Conservation (phyloP, 805 yeast genomes). For the Millerozyma miso region DNA sequence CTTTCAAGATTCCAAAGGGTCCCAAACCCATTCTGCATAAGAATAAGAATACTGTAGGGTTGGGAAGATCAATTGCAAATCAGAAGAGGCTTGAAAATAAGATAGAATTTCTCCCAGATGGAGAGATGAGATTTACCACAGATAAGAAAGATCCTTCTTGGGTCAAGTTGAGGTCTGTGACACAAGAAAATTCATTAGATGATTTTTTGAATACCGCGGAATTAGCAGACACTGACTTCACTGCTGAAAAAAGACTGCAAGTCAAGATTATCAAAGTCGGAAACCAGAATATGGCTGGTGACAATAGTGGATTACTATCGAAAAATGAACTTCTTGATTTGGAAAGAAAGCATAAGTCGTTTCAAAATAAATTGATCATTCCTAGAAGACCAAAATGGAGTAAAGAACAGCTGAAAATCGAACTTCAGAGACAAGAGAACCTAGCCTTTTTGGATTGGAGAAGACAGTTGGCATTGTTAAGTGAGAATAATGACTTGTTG, state of each 20-base stretch:
- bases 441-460: slow-evolving; percentile 94
- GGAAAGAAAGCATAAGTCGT: slow-evolving; percentile 59
- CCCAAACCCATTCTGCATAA: slow-evolving; percentile 86
- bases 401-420: slow-evolving; percentile 60
- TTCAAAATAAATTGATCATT: slow-evolving; percentile 69
- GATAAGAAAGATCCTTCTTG: slow-evolving; percentile 79
- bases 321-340: slow-evolving; percentile 62
- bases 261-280: slow-evolving; percentile 82
- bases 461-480: slow-evolving; percentile 77
- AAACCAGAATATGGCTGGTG: slow-evolving; percentile 35
- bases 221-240: slow-evolving; percentile 91
- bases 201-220: slow-evolving; percentile 95
- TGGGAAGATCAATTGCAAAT: slow-evolving; percentile 80
- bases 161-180: slow-evolving; percentile 89
- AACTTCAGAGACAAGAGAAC: slow-evolving; percentile 82
- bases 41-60: slow-evolving; percentile 77
- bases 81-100: slow-evolving; percentile 66
- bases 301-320: slow-evolving; percentile 48
- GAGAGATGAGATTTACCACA: slow-evolving; percentile 85
- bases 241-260: slow-evolving; percentile 81
- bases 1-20: slow-evolving; percentile 87
- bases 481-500: slow-evolving; percentile 78
- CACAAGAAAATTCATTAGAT: slow-evolving; percentile 90
- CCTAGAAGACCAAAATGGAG: slow-evolving; percentile 94
- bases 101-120: slow-evolving; percentile 73